phyloP scores from a whole-genome alignment of 805 yeast genomes.

The Yarrowia osloensis region DNA sequence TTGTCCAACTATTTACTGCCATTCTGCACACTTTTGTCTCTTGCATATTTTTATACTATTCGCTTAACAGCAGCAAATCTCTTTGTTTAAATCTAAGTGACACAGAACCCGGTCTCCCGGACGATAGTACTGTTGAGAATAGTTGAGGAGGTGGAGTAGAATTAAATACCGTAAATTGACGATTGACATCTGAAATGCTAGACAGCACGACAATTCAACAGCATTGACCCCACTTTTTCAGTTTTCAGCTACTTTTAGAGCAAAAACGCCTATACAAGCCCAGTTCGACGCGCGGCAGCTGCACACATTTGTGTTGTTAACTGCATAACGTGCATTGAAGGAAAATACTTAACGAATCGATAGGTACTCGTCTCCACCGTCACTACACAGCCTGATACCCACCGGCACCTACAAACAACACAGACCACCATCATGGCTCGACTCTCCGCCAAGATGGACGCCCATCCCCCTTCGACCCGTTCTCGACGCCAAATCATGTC shows the following conservation, averaged over 20 bases:
- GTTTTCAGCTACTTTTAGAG: background rate
- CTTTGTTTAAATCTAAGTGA: too few species aligned
- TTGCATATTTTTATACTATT: too few species aligned
- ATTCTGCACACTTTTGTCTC: too few species aligned
- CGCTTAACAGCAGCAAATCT: too few species aligned
- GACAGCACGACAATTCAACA: background rate
- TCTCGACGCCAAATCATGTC: slow-evolving; percentile 11
- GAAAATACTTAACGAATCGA: background rate
- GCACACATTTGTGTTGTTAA: background rate
- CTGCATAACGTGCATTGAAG: slow-evolving; percentile 15
- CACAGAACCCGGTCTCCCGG: too few species aligned
- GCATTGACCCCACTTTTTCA: background rate
- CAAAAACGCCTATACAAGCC: background rate
- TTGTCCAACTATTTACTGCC: too few species aligned
- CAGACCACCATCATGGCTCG: background rate
- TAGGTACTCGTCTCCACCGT: background rate
- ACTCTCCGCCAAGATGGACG: background rate
- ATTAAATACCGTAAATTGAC: too few species aligned
- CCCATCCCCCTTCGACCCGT: slow-evolving; percentile 13
- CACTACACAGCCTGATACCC: background rate
- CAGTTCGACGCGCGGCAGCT: background rate
- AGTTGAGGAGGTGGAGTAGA: background rate
- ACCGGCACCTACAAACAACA: background rate
- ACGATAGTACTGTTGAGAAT: background rate
- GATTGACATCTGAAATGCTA: background rate